Conservation (phyloP, 495 filamentous ascomycete genomes). For the Evernia prunastri region DNA sequence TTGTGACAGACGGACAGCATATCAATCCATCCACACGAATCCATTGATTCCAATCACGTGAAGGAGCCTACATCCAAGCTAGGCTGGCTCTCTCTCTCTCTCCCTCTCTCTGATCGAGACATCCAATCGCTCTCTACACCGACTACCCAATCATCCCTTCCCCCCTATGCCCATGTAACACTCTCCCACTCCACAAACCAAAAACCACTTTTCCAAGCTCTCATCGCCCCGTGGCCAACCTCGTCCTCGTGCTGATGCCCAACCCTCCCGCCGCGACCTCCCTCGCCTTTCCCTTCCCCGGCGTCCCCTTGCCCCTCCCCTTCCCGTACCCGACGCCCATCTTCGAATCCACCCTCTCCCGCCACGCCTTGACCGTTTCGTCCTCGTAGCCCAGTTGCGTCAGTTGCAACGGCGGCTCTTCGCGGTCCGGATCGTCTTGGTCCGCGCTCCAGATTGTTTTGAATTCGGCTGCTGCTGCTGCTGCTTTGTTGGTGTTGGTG, state of each 20-base stretch:
- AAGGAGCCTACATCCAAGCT: background rate
- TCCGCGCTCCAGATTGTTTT: conserved; percentile 1
- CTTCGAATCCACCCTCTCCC: conserved; percentile 40
- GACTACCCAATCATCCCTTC: background rate
- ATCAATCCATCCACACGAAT: background rate
- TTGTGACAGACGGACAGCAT: background rate
- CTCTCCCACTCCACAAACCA: background rate
- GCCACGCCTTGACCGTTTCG: conserved; percentile 44
- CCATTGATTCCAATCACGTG: background rate
- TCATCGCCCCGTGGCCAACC: conserved; percentile 27
- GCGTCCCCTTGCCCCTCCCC: conserved; percentile 19
- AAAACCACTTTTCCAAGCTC: background rate
- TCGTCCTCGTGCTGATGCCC: conserved; percentile 34
- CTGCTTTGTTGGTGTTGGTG: background rate
- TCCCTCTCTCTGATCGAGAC: background rate
- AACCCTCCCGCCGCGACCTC: conserved; percentile 6
- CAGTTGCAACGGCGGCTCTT: conserved; percentile 36
- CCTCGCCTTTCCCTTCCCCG: conserved; percentile 29
- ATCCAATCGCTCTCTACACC: background rate
- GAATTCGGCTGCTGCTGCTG: too few species aligned
- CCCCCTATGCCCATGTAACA: background rate
- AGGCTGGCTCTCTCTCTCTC: background rate
- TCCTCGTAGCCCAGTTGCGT: conserved; percentile 53
- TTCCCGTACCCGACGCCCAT: conserved; percentile 38
- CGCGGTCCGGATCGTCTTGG: conserved; percentile 34